phyloP scores from a whole-genome alignment of 345 rosid species.

The Moricandia moricandioides region DNA sequence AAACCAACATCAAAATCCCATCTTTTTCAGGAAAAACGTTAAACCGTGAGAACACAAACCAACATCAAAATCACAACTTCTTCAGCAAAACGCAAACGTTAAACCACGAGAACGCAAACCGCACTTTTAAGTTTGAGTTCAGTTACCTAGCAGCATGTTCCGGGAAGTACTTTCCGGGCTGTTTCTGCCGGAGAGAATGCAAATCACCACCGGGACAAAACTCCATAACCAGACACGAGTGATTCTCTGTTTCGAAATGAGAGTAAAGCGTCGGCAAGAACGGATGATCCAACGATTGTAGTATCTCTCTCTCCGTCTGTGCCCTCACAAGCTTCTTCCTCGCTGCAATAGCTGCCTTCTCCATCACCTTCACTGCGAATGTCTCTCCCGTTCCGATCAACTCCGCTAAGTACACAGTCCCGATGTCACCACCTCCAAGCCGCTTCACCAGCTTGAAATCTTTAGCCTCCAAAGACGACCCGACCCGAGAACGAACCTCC shows the following conservation, averaged over 20 bases:
- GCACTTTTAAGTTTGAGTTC: not conserved
- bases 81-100: not conserved
- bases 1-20: not conserved
- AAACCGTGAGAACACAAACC: no score
- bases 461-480: constrained; percentile 43
- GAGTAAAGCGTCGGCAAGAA: constrained; percentile 82
- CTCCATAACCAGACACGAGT: constrained; percentile 91
- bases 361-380: constrained; percentile 88
- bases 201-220: constrained; percentile 97
- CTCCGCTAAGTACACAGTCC: constrained; percentile 77
- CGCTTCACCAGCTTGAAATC: constrained; percentile 57
- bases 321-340: constrained; percentile 91
- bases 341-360: constrained; percentile 61
- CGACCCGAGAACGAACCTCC: constrained; percentile 53
- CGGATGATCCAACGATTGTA: constrained; percentile 86
- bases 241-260: constrained; percentile 80
- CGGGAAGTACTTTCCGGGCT: constrained; percentile 78
- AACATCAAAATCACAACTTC: not conserved
- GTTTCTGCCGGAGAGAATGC: constrained; percentile 76
- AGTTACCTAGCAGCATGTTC: constrained; percentile 90
- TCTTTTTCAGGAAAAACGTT: not conserved
- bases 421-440: constrained; percentile 88
- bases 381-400: constrained; percentile 60
- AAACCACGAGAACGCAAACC: not conserved
- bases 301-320: constrained; percentile 85